A percentile compares a stretch with the other conserved stretches of the same genome.
These are phyloP conservation scores for Candida alai DNA, from an alignment of 805 yeast genomes.

Conservation along the genomic window DNA sequence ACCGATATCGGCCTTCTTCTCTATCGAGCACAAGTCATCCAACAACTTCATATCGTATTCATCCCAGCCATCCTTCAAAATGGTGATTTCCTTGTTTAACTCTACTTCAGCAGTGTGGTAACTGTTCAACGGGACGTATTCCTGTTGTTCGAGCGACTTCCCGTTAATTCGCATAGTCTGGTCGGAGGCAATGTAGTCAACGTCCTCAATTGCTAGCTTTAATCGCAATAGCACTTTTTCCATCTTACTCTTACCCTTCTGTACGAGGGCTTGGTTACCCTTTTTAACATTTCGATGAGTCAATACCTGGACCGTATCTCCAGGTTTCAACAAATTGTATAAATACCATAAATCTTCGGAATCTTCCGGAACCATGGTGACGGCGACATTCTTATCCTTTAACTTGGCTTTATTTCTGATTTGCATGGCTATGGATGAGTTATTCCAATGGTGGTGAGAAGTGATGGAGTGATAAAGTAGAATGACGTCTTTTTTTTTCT, in stretches of 20 bases:
- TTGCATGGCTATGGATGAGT: slow-evolving; percentile 6
- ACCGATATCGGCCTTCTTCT: slow-evolving; percentile 83
- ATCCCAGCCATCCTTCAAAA: slow-evolving; percentile 81
- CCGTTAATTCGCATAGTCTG: slow-evolving; percentile 80
- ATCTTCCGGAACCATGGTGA: slow-evolving; percentile 76
- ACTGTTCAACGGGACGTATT: slow-evolving; percentile 78
- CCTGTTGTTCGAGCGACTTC: slow-evolving; percentile 60
- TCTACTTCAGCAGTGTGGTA: slow-evolving; percentile 85
- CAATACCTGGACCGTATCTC: slow-evolving; percentile 68
- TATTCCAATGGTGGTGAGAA: neutral
- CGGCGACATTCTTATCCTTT: slow-evolving; percentile 60
- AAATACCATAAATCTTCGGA: slow-evolving; percentile 88
- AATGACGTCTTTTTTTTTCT: too few species aligned
- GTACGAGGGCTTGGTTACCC: slow-evolving; percentile 21
- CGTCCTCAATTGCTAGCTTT: slow-evolving; percentile 56
- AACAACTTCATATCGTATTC: slow-evolving; percentile 59
- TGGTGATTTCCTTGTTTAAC: slow-evolving; percentile 61
- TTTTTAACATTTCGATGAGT: slow-evolving; percentile 63
- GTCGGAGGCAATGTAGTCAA: slow-evolving; percentile 77
- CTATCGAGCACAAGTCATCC: slow-evolving; percentile 68
- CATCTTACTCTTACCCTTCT: slow-evolving; percentile 50
- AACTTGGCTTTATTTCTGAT: slow-evolving; percentile 12
- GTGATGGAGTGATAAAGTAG: neutral
- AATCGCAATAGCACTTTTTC: slow-evolving; percentile 46
- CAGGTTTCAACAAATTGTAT: slow-evolving; percentile 73